Base-by-base conservation (phyloP, 2,329 filamentous ascomycete species). In the Aspergillus amoenus region DNA sequence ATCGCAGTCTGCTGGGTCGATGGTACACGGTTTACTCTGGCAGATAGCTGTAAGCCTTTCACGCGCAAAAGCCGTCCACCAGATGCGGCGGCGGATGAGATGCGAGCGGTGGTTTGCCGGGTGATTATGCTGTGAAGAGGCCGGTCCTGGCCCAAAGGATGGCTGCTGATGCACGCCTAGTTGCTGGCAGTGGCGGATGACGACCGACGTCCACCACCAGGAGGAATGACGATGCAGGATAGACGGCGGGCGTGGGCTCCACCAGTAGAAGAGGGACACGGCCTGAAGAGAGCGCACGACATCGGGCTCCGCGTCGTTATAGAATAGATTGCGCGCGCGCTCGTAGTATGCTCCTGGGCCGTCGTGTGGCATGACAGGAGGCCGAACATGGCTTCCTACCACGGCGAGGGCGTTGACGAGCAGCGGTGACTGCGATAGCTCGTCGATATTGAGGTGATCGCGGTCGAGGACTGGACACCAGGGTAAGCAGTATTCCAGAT, bases 151-250 rank as follows among this genome's bases (percentile, higher is more conserved):
- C 2, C 61, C 58, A 0, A 61, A 55, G 0, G 63, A 59, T 0
- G 73, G 73, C 47, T 79, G 76, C 2, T 75, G 72, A 44, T 79
- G 77, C 6, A 79, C 65, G 39, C 76, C 76, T 65, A 78, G 73
- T 55, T 79, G 76, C 53, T 79, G 77, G 2, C 75, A 76, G 55
- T 77, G 74, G 12, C 77, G 64, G 18, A 79, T 78, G 13, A 76
- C 69, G 3, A 78, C 71, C 2, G 73, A 74, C 0, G 75, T 79
- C 77, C 77, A 79, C 77, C 77, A 79, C 76, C 76, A 79, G 21
- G 73, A 74, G 2, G 75, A 71, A 59, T 79, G 71, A 2, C 73
- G 68, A 48, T 76, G 72, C 3, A 75, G 73, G 1, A 69, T 70
- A 2, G 72, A 70, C 0, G 77, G 76, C 0, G 64, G 34, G 0